Evolutionary conservation across 208 protist genomes (phyloP), one percentile per base, ranked within the genome.

Genomic region (Leishmania martiniquensis): DNA sequence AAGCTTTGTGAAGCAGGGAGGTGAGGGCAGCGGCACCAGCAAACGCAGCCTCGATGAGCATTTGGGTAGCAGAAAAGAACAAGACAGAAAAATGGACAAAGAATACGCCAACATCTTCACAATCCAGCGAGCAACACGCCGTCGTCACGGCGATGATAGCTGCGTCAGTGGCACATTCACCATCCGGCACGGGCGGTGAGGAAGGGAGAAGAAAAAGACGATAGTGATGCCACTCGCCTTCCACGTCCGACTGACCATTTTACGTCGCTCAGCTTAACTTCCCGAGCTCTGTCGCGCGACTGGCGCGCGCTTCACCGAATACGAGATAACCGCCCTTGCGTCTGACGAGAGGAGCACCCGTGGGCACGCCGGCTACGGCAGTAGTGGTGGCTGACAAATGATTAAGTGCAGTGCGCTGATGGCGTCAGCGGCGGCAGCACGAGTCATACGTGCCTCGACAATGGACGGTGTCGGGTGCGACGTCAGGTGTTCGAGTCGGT

Each of bases 401-500:
- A 74, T 47, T 12, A 6, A 3, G 25, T 76, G 54, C 59, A 76
- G 25, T 1, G 54, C 22, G 9, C 44, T 15, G 42, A 67, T 45
- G 44, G 59, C 51, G 6, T 76, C 59, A 15, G 25, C 44, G 15
- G 72, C 59, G 39, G 55, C 45, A 59, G 57, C 45, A 67, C 25
- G 29, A n/a, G 25, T 29, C 55, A 76, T 76, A 59, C 72, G 72
- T 39, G 20, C 39, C 22, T 76, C 72, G 9, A 67, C 37, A 25
- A 20, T 10, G 13, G 72, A 57, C 20, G 45, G 72, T 29, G 39
- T 52, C 20, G 72, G 57, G 45, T 52, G 55, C 2, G 72, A 65
- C 32, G 72, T 52, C 44, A 76, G 55, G 39, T 76, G 72, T 13
- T n/a, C 45, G 7, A 76, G 72, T 7, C 42, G 42, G 25, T 67